Evolutionary conservation across 306 rosid species (phyloP).

Genomic region (Vigna reflexopilosa): DNA sequence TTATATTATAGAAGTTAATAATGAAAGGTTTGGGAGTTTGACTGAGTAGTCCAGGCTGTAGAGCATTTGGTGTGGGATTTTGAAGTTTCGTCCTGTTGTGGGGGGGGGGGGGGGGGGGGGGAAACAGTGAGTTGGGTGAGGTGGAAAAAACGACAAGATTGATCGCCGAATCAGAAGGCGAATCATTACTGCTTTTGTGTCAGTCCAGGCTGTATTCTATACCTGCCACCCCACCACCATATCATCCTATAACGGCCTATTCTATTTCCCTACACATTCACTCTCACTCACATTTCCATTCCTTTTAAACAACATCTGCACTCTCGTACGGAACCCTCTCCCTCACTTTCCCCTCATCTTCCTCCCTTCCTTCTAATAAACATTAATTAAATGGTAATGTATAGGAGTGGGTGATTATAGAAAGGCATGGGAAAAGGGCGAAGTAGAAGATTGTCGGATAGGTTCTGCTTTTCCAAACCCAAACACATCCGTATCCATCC

Average conservation of each 20-base stretch:
- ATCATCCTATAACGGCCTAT: conserved; percentile 66
- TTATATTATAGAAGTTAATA: conserved; percentile 44
- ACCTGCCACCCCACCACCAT: conserved; percentile 77
- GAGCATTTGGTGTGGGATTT: conserved; percentile 71
- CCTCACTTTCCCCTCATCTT: conserved; percentile 50
- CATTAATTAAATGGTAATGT: neutral
- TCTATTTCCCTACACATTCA: neutral
- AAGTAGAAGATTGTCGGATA: conserved; percentile 47
- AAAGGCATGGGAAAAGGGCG: conserved; percentile 43
- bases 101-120: neutral
- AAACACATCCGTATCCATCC: conserved; percentile 43
- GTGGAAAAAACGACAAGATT: conserved; percentile 75
- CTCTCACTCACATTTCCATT: conserved; percentile 44
- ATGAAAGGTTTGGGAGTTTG: conserved; percentile 56
- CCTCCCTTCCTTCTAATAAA: conserved; percentile 55
- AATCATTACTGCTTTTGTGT: conserved; percentile 73
- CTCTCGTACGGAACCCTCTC: conserved; percentile 52
- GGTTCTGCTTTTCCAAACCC: conserved; percentile 24
- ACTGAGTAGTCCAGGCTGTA: conserved; percentile 88
- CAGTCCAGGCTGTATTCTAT: conserved; percentile 84
- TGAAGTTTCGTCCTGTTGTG: conserved; percentile 47
- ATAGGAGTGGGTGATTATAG: conserved; percentile 38
- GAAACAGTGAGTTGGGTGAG: conserved; percentile 41
- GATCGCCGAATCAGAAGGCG: conserved; percentile 86
- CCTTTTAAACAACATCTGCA: neutral